Percentiles rank a stretch among this genome's conserved stretches.
Evolutionary conservation across 1,139 yeast genomes (phyloP).

Genomic region (Arxiozyma heterogenica): DNA sequence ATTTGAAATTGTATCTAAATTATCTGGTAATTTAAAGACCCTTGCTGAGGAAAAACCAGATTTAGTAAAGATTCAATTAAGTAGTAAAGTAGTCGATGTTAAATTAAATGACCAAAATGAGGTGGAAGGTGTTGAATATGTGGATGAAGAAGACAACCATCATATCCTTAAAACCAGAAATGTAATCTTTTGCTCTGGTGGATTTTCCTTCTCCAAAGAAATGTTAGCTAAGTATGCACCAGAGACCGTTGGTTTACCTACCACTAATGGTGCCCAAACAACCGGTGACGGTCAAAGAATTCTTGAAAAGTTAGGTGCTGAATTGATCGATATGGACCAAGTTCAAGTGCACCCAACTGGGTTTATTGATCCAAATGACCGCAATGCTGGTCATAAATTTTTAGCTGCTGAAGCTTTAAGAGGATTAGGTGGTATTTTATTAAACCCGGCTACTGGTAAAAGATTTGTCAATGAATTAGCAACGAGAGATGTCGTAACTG

Average conservation of each 20-base stretch:
- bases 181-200: constrained; percentile 74
- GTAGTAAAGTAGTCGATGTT: constrained; percentile 50
- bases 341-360: constrained; percentile 83
- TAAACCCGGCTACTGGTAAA: constrained; percentile 47
- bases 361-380: constrained; percentile 55
- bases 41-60: constrained; percentile 43
- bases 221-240: constrained; percentile 58
- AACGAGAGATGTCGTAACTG: constrained; percentile 61
- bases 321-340: constrained; percentile 63
- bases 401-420: constrained; percentile 73
- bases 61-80: constrained; percentile 43
- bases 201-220: constrained; percentile 39
- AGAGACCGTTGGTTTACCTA: constrained; percentile 51
- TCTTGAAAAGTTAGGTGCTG: constrained; percentile 48
- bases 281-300: constrained; percentile 70
- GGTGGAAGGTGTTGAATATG: constrained; percentile 44
- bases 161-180: constrained; percentile 28
- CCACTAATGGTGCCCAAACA: constrained; percentile 68
- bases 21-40: constrained; percentile 46
- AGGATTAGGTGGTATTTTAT: constrained; percentile 66
- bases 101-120: constrained; percentile 29
- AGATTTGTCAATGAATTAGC: constrained; percentile 67
- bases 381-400: constrained; percentile 46
- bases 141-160: constrained; percentile 29
- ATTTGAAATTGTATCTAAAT: constrained; percentile 60